phyloP scores from a whole-genome alignment of 2,329 filamentous ascomycete species.

The Hypoxylon sp. region DNA sequence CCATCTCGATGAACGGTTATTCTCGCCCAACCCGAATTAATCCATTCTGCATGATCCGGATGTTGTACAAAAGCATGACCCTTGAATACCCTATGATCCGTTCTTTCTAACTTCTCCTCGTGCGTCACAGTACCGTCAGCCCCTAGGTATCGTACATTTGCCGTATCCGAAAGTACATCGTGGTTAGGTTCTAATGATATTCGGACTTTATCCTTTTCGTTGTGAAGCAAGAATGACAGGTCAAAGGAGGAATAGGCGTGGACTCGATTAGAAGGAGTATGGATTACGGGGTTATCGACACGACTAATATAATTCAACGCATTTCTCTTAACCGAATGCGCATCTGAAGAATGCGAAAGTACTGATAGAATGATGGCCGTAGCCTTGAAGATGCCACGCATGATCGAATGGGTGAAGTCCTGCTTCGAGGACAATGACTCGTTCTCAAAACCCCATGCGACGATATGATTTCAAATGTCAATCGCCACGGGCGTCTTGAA shows the following conservation, averaged over 20 bases:
- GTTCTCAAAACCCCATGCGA: slow-evolving; percentile 51
- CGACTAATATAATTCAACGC: slow-evolving; percentile 81
- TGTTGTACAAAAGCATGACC: slow-evolving; percentile 81
- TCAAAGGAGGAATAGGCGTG: slow-evolving; percentile 88
- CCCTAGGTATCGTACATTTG: slow-evolving; percentile 79
- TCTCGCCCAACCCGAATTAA: slow-evolving; percentile 87
- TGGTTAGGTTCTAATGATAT: slow-evolving; percentile 90
- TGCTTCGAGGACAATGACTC: slow-evolving; percentile 45
- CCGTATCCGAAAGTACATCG: slow-evolving; percentile 85
- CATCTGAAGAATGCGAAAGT: slow-evolving; percentile 59
- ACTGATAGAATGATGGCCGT: slow-evolving; percentile 51
- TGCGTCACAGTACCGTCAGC: slow-evolving; percentile 77
- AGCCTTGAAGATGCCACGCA: slow-evolving; percentile 52
- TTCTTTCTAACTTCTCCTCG: slow-evolving; percentile 78
- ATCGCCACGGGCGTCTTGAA: slow-evolving; percentile 29
- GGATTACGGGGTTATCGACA: slow-evolving; percentile 81
- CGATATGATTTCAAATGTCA: slow-evolving; percentile 21
- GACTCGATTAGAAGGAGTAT: slow-evolving; percentile 83
- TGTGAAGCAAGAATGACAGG: slow-evolving; percentile 82
- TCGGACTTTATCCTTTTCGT: slow-evolving; percentile 77
- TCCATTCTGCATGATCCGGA: slow-evolving; percentile 75
- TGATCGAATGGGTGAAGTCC: slow-evolving; percentile 46
- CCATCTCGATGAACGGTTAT: slow-evolving; percentile 86
- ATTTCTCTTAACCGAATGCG: slow-evolving; percentile 80
- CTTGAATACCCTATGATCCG: slow-evolving; percentile 86